Evolutionary conservation across 192 early-diverging fungal genomes (phyloP).

Genomic region (Coemansia asiatica): DNA sequence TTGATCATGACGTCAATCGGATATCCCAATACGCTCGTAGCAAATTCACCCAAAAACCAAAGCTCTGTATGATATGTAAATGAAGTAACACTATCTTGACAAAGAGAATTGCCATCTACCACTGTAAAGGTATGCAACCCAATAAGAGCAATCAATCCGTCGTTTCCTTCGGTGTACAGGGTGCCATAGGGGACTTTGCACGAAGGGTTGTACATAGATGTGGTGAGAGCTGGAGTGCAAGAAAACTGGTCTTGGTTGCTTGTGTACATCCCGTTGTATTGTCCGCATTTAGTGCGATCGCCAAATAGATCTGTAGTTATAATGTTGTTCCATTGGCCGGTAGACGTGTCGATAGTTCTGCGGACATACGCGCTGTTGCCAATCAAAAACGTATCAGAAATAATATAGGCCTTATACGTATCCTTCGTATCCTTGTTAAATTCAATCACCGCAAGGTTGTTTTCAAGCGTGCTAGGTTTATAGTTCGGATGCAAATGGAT

Average conservation of each 20-base stretch:
- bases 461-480: conserved; percentile 7
- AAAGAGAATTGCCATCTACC: background rate
- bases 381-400: background rate
- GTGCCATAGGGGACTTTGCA: conserved; percentile 2
- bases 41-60: background rate
- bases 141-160: conserved; percentile 4
- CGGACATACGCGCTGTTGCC: background rate
- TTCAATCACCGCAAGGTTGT: conserved; percentile 21
- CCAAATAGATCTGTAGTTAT: background rate
- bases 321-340: background rate
- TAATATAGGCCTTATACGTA: conserved; percentile 8
- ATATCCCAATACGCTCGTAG: background rate
- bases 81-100: background rate
- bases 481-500: conserved; percentile 18
- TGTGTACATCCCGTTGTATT: background rate
- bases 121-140: background rate
- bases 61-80: background rate
- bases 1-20: background rate
- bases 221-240: background rate
- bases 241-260: background rate
- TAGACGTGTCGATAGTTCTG: background rate
- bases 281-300: background rate
- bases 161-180: background rate
- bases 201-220: background rate
- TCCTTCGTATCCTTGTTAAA: conserved; percentile 17